Evolutionary conservation across 106 monocot genomes (phyloP), one percentile per base, ranked within the genome.

Genomic region (Acorus gramineus): DNA sequence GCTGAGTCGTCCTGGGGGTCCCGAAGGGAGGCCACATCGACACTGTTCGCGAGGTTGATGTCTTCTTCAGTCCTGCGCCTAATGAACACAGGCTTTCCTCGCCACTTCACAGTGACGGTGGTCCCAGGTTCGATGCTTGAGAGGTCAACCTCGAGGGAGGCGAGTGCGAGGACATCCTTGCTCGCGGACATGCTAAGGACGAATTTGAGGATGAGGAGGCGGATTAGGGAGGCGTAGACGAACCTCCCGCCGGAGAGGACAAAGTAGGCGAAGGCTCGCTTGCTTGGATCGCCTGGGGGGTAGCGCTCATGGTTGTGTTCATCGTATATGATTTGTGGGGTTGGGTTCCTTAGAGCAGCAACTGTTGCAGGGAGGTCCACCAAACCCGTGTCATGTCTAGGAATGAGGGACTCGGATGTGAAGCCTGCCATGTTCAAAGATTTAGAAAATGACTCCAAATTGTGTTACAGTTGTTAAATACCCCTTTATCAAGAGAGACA

Each of bases 121-220:
- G 66, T 46, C 14, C 79, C 79, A 6, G 79, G 74, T 70, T 79
- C 74, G 4, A 79, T 79, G 70, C 45, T 66, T 3, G 79, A 79
- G n/a, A 79, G 74, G n/a, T 79, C 79, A 9, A 79, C 79, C 61
- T 79, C 79, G 42, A 79, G 51, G 45, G 79, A 79, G n/a, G 79
- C 74, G 0, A 79, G 55, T 49, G 79, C 79, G 48, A 79, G 79
- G 2, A 79, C 74, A 46, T 79, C 79, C 54, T 79, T 79, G 14
- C 60, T 74, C 0, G 79, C 74, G 4, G 79, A 74, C 79, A 79
- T 79, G 69, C 73, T 73, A n/a, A 74, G 66, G 44, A 79, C 74
- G n/a, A 79, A 66, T 66, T 79, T 79, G 51, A 74, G 70, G 53
- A 79, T 46, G 3, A 79, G 50, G 44, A 79, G 73, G 4, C 78